Conservation (phyloP, 345 rosid genomes). For the Gossypium ekmanianum region DNA sequence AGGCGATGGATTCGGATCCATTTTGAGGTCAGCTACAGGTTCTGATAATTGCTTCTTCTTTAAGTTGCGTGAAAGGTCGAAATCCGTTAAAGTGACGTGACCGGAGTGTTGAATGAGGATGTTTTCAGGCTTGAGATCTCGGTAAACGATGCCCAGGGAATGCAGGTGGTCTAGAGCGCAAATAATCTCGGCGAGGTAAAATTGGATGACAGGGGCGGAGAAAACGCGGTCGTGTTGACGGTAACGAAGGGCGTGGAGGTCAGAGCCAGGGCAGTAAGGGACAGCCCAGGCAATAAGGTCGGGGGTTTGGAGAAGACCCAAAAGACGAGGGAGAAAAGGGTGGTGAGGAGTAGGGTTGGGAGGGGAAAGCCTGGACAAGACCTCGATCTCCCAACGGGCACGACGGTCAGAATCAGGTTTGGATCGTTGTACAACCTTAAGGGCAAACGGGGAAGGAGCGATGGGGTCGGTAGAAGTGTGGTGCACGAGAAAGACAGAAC, state of each 20-base stretch:
- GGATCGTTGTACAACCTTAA: neutral
- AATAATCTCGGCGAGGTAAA: neutral
- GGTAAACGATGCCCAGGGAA: slow-evolving; percentile 3
- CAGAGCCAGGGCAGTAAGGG: neutral
- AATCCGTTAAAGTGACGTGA: neutral
- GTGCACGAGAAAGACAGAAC: neutral
- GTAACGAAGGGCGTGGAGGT: neutral
- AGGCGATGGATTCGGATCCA: neutral
- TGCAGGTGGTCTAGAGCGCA: slow-evolving; percentile 5
- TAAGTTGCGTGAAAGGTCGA: slow-evolving; percentile 8
- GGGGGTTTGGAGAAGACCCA: neutral
- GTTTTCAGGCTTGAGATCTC: slow-evolving; percentile 6
- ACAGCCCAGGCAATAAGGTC: neutral
- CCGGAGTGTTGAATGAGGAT: neutral
- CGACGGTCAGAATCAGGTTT: neutral
- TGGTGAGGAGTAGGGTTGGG: neutral
- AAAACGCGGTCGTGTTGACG: slow-evolving; percentile 1
- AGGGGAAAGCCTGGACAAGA: neutral
- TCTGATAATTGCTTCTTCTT: neutral
- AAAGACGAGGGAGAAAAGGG: neutral
- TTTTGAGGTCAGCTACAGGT: neutral
- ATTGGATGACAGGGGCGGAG: neutral
- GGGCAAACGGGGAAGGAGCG: neutral
- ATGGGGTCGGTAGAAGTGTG: neutral
- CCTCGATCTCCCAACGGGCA: neutral